These are phyloP conservation scores for Limtongozyma cylindracea DNA, from an alignment of 805 yeast genomes.

Conservation along the genomic window DNA sequence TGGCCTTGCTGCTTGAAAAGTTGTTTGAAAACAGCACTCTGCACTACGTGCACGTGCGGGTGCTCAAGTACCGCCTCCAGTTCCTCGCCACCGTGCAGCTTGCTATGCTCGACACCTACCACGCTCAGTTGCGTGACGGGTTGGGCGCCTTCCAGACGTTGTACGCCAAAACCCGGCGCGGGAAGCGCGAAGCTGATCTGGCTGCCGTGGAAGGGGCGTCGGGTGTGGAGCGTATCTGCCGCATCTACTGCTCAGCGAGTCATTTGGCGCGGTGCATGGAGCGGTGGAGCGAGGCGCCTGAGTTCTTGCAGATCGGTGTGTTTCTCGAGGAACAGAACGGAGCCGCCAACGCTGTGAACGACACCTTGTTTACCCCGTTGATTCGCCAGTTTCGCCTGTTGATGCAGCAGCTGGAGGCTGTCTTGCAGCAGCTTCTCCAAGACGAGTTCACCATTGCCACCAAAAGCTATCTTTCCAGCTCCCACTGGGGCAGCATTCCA, in stretches of 20 bases:
- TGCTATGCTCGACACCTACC: slow-evolving; percentile 24
- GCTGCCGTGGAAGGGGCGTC: slow-evolving; percentile 6
- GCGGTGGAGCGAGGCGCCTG: slow-evolving; percentile 12
- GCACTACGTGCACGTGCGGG: slow-evolving; percentile 23
- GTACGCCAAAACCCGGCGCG: slow-evolving; percentile 3
- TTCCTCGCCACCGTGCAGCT: slow-evolving; percentile 35
- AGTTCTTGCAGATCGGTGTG: slow-evolving; percentile 14
- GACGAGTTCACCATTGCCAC: no score
- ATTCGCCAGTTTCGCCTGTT: no score
- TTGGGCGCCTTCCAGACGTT: slow-evolving; percentile 9
- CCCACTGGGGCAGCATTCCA: no score
- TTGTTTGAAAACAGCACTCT: slow-evolving; percentile 28
- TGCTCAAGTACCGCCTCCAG: slow-evolving; percentile 21
- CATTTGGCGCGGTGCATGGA: slow-evolving; percentile 8
- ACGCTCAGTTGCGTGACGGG: slow-evolving; percentile 7
- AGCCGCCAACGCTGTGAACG: no score
- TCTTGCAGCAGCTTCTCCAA: no score
- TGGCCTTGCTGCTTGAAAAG: slow-evolving; percentile 30
- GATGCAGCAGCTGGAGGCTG: no score
- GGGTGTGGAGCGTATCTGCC: slow-evolving; percentile 8
- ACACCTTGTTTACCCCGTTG: no score
- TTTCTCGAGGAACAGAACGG: no score
- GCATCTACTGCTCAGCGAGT: slow-evolving; percentile 10
- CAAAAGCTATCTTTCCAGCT: no score
- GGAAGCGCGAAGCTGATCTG: slow-evolving; percentile 8